Base-by-base conservation (phyloP, 768 basidiomycete genomes). In the Collybia sordida region DNA sequence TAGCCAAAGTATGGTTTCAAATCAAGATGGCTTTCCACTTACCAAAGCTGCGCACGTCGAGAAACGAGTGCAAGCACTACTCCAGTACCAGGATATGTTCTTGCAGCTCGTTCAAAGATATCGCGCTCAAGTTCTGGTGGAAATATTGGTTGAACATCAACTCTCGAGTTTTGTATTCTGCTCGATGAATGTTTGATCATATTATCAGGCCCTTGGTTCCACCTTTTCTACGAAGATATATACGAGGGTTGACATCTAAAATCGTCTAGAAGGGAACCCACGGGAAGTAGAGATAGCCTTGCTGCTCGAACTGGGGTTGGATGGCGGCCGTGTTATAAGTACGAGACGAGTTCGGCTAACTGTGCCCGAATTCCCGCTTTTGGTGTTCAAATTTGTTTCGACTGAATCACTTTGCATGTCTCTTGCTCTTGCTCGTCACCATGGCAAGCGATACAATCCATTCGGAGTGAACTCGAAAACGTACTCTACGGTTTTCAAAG, bases 91-190 rank as follows among this genome's bases (percentile, higher is more conserved):
- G 50, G 52, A 15, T 51, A 49, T 11, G 44, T 45, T 35, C 42
- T 59, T 11, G 60, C 62, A 28, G 64, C 51, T 31, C 56, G 47
- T 52, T 63, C 62, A n/a, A 65, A 57, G 15, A 63, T 63, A 22
- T 54, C 50, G n/a, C 58, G 57, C 45, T 62, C 60, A 11, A 65
- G 57, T 38, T 65, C 60, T 3, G 59, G 59, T 4, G 62, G 60
- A 37, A 63, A 49, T 25, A 53, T 42, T 25, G 55, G 58, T 19
- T 21, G 3, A 37, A 12, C 34, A n/a, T 49, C 27, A 15, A 25
- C 25, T n/a, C 11, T 11, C 12, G 27, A 19, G 9, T 28, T 44
- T 25, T 12, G 45, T 35, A 47, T 46, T 14, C 36, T 35, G 21
- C 17, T 25, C 15, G 6, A 12, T 12, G 31, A 31, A 31, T 3